A percentile compares a stretch with the other conserved stretches of the same genome.
phyloP scores from a whole-genome alignment of 2,329 filamentous ascomycete genomes.

The Trichoderma atrobrunneum region DNA sequence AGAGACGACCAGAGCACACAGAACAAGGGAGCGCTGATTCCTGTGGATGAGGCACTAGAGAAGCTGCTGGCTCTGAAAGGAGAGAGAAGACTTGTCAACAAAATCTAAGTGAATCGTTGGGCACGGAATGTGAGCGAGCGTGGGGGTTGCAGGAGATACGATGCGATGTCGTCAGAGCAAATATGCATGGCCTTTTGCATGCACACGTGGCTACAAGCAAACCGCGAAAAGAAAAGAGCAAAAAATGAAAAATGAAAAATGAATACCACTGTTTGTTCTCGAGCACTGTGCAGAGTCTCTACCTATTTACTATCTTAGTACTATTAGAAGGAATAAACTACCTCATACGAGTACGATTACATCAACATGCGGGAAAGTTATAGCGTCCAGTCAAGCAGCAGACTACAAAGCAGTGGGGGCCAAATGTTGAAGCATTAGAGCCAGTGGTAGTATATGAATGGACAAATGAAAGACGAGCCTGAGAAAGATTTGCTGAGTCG shows the following conservation, averaged over 20 bases:
- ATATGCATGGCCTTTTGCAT: conserved; percentile 1
- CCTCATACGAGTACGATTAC: not conserved
- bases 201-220: conserved; percentile 10
- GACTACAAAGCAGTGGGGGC: not conserved
- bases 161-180: conserved; percentile 5
- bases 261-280: not conserved
- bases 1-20: conserved; percentile 61
- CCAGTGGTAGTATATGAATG: not conserved
- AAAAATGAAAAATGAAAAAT: not conserved
- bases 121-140: not conserved
- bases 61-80: conserved; percentile 53
- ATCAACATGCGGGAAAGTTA: not conserved
- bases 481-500: conserved; percentile 7
- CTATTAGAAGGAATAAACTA: not conserved
- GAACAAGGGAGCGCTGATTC: conserved; percentile 57
- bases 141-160: not conserved
- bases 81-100: conserved; percentile 42
- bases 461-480: conserved; percentile 1
- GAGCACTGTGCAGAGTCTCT: not conserved
- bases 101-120: conserved; percentile 27
- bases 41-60: conserved; percentile 54
- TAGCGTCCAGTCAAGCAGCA: not conserved
- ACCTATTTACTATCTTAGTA: not conserved
- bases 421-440: not conserved
- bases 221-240: not conserved